Evolutionary conservation across 148 eudicot genomes (phyloP), one percentile per base, ranked within the genome.

Genomic region (Persicaria maculosa): DNA sequence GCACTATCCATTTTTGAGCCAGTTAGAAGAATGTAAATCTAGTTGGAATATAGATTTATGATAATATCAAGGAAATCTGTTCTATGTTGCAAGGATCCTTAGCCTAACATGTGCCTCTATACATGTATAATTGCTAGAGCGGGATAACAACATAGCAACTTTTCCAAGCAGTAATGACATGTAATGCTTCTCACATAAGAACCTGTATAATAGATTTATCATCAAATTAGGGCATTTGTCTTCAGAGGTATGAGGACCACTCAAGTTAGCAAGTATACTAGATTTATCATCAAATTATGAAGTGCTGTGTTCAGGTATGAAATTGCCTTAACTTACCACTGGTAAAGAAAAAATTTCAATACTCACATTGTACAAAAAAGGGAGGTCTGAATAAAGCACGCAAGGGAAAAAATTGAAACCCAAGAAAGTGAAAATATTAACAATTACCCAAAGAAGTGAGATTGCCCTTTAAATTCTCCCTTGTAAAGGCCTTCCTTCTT

Each of bases 401-500:
- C 57, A 9, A 52, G 57, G 14, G 1, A 52, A 9, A 52, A 5
- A 72, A 31, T 20, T 20, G 15, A 36, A 9, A 15, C 11, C 68
- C 12, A n/a, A 6, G 46, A 45, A 43, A 54, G 68, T 17, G 20
- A 57, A 15, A 47, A 45, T 62, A 6, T 20, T 16, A 47, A 47
- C 9, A 31, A n/a, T 59, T 90, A 92, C 97, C 99, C 97, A 57
- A 92, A 96, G 84, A 96, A 96, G 86, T 92, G 99, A 76, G 97
- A 89, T 80, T 96, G 99, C 67, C 97, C 99, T 75, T 81, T 89
- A 80, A 92, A 96, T 58, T 86, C 80, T 50, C 81, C 83, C 31
- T 84, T 88, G 78, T 90, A 92, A 72, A 74, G 77, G 77, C 90
- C 89, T 40, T 47, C 83, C 65, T 84, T 81, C 80, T 86, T 96